Evolutionary conservation across 306 rosid species (phyloP).

Genomic region (Begonia masoniana): DNA sequence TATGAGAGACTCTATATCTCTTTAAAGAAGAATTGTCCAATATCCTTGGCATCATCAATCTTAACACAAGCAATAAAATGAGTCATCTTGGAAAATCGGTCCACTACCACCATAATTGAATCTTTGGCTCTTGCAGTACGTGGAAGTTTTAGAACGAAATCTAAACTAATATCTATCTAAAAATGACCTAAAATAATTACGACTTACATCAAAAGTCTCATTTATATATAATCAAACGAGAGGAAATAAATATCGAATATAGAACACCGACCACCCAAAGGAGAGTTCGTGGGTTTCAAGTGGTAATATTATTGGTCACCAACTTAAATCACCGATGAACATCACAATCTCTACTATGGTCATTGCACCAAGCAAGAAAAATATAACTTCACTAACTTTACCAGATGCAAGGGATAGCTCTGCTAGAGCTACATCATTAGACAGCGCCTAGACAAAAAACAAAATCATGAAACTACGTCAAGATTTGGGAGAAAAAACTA

Average conservation of each 20-base stretch:
- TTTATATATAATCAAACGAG: not conserved
- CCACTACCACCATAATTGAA: too few relatives aligned
- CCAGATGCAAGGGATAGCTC: constrained; percentile 80
- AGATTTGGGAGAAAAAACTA: too few relatives aligned
- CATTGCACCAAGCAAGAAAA: constrained; percentile 96
- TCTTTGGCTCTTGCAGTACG: too few relatives aligned
- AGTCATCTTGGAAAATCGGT: too few relatives aligned
- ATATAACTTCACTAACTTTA: constrained; percentile 92
- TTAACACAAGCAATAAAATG: too few relatives aligned
- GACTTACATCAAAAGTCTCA: constrained; percentile 1
- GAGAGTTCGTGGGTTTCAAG: constrained; percentile 77
- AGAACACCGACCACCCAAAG: constrained; percentile 88
- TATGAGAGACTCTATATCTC: too few relatives aligned
- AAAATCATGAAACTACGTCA: too few relatives aligned
- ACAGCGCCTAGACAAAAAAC: constrained; percentile 57
- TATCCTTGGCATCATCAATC: too few relatives aligned
- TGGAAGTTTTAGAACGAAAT: too few relatives aligned
- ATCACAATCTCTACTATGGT: constrained; percentile 83
- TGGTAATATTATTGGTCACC: constrained; percentile 82
- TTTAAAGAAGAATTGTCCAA: too few relatives aligned
- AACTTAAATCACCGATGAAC: constrained; percentile 97
- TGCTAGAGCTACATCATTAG: constrained; percentile 80
- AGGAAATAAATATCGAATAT: not conserved
- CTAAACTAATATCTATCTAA: too few relatives aligned
- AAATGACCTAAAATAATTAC: constrained; percentile 47